phyloP scores from a whole-genome alignment of 75 land plant genomes.

The Picea glauca region DNA sequence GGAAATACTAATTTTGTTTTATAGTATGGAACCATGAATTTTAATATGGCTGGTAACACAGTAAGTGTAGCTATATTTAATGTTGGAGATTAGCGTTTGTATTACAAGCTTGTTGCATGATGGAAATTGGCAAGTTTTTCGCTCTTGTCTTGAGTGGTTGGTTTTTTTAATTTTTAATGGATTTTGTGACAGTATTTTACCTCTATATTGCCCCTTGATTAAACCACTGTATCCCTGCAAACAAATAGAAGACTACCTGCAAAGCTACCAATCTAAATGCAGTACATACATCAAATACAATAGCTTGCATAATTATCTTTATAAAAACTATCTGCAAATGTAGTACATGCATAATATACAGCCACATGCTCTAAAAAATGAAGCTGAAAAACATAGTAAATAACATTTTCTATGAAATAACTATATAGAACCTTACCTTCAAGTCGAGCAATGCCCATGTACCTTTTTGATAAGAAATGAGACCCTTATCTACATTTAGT shows the following conservation, averaged over 20 bases:
- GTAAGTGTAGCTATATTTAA: too few species aligned
- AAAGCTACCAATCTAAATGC: conserved; percentile 6
- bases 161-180: too few species aligned
- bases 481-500: background rate
- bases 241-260: conserved; percentile 8
- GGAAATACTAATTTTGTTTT: too few species aligned
- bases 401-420: background rate
- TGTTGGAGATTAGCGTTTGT: too few species aligned
- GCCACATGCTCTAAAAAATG: background rate
- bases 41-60: too few species aligned
- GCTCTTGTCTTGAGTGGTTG: too few species aligned
- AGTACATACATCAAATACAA: background rate
- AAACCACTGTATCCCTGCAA: background rate
- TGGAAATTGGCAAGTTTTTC: too few species aligned
- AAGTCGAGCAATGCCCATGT: conserved; percentile 5
- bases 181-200: background rate
- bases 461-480: conserved; percentile 4
- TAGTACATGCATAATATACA: background rate
- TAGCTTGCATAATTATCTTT: background rate
- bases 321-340: background rate
- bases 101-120: too few species aligned
- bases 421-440: background rate
- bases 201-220: conserved; percentile 7
- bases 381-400: background rate
- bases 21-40: too few species aligned